Percentiles rank a stretch among this genome's conserved stretches.
phyloP scores from a whole-genome alignment of 306 rosid species.

The Morella rubra region DNA sequence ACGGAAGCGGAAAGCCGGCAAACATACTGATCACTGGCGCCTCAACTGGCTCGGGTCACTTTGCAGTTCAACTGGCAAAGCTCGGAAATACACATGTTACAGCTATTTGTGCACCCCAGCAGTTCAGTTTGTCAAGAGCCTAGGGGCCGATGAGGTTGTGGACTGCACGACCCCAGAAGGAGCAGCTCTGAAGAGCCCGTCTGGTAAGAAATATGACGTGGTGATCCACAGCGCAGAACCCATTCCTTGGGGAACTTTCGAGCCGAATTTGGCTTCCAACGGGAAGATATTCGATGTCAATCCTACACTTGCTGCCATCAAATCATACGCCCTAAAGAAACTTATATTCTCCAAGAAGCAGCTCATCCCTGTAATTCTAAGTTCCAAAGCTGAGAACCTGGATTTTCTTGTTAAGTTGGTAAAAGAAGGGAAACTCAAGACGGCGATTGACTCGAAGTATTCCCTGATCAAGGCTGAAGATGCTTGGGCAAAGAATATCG shows the following conservation, averaged over 20 bases:
- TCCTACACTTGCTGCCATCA: constrained; percentile 25
- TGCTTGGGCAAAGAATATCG: constrained; percentile 77
- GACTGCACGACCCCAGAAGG: constrained; percentile 68
- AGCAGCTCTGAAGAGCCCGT: constrained; percentile 57
- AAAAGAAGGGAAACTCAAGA: constrained; percentile 61
- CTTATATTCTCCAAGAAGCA: constrained; percentile 64
- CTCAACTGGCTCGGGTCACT: constrained; percentile 61
- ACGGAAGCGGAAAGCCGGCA: constrained; percentile 45
- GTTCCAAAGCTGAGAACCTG: constrained; percentile 46
- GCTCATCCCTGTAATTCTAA: constrained; percentile 37
- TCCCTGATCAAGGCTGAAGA: constrained; percentile 68
- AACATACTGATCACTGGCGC: constrained; percentile 60
- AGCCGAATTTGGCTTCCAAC: constrained; percentile 42
- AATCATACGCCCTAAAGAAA: constrained; percentile 39
- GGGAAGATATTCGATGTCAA: constrained; percentile 67
- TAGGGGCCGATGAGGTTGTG: constrained; percentile 78
- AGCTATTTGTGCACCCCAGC: constrained; percentile 70
- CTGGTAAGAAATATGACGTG: constrained; percentile 58
- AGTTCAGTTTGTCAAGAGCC: constrained; percentile 53
- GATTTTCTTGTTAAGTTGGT: constrained; percentile 40
- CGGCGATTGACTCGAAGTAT: constrained; percentile 48
- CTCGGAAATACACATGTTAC: constrained; percentile 58
- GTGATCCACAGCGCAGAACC: constrained; percentile 52
- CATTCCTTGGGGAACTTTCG: constrained; percentile 65
- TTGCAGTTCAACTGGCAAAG: constrained; percentile 70